Conservation (phyloP, 2,329 filamentous ascomycete genomes). For the Neopestalotiopsis rosae region DNA sequence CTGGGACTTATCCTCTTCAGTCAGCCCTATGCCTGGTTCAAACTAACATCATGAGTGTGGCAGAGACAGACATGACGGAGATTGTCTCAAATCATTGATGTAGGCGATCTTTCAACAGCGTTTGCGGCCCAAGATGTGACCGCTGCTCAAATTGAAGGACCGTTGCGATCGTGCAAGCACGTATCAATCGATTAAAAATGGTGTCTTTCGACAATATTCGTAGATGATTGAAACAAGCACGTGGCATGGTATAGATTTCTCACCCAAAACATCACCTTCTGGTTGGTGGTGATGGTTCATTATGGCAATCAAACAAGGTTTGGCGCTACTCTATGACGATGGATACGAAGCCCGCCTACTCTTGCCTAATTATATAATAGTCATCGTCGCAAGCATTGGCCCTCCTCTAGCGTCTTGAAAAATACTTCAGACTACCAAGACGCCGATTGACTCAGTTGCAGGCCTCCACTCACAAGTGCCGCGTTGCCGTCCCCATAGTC, state of each 20-base stretch:
- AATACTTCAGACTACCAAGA: background rate
- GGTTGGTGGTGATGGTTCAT: background rate
- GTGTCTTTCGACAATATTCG: too few relatives aligned
- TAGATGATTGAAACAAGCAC: background rate
- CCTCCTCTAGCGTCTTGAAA: background rate
- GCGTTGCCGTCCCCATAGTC: background rate
- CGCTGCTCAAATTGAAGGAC: too few relatives aligned
- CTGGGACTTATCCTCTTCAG: background rate
- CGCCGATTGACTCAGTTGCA: background rate
- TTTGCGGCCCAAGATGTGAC: too few relatives aligned
- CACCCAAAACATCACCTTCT: background rate
- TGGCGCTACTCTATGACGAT: constrained; percentile 1
- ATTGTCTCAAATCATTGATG: background rate
- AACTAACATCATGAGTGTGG: background rate
- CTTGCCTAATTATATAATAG: too few relatives aligned
- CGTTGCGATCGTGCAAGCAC: background rate
- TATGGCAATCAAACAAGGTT: background rate
- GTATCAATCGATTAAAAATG: too few relatives aligned
- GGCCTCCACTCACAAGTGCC: background rate
- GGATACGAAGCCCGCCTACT: background rate
- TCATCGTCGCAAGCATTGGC: background rate
- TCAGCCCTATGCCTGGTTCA: background rate
- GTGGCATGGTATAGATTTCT: background rate
- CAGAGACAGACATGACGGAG: background rate
- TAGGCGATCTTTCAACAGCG: too few relatives aligned